Evolutionary conservation across 73 alveolate genomes (phyloP), one percentile per base, ranked within the genome.

Genomic region (Paraurostyla sp.): DNA sequence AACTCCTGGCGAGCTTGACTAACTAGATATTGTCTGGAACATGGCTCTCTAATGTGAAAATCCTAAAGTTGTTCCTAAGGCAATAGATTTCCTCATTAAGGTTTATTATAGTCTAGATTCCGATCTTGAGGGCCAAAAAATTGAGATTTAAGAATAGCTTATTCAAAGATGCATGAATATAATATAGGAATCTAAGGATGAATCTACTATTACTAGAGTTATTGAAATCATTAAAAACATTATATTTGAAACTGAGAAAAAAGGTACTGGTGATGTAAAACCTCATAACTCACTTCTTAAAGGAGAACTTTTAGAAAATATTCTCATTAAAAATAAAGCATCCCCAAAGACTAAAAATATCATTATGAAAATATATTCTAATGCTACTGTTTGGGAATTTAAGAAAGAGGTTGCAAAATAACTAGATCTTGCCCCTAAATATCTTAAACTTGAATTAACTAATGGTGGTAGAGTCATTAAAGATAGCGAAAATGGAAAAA

Each of bases 191-290:
- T 42, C 83, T 9, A 52, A 91, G 50, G 88, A 80, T 35, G 54
- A 73, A 38, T 11, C 43, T 3, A 73, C 86, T 29, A 73, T 73
- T 25, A 43, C 30, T 2, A 90, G 97, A 63, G 88, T 94, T 13
- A 57, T 94, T n/a, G 52, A 80, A 30, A 78, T 94, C 33, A 76
- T 94, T 42, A 93, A 93, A 36, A 58, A 78, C 51, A 80, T 91
- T 33, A 87, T 94, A 23, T 96, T 73, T 43, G 96, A 94, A 80
- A 83, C 97, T 75, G 98, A 94, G 65, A 73, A 86, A 41, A 90
- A 93, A 89, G 98, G 98, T 42, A 92, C 93, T 29, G 96, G 96
- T 18, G 97, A 95, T 36, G 81, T 94, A 35, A 90, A 94, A 57
- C 78, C 94, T 20, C 96, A 95, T 43, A 56, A 81, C 27, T 85